Evolutionary conservation across 2,329 filamentous ascomycete genomes (phyloP).

Genomic region (Calonectria pteridis): DNA sequence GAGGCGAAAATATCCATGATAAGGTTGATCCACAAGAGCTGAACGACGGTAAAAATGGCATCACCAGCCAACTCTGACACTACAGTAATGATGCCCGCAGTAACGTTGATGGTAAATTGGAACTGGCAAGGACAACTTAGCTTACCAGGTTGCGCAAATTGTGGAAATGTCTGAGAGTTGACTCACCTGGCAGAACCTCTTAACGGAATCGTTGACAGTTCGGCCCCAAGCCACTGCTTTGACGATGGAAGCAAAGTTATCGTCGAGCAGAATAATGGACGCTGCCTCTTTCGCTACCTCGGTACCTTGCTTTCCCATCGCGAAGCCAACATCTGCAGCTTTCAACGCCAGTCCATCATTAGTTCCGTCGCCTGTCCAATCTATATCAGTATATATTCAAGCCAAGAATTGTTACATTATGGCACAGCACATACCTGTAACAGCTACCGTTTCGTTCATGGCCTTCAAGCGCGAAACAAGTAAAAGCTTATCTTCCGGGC

Average conservation of each 20-base stretch:
- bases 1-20: conserved; percentile 79
- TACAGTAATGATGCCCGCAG: conserved; percentile 74
- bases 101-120: conserved; percentile 79
- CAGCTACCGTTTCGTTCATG: conserved; percentile 69
- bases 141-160: neutral
- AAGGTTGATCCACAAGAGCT: conserved; percentile 77
- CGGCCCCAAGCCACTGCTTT: conserved; percentile 78
- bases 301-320: conserved; percentile 76
- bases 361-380: conserved; percentile 67
- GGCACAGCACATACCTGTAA: conserved; percentile 54
- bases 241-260: conserved; percentile 76
- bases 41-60: conserved; percentile 74
- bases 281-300: conserved; percentile 77
- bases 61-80: conserved; percentile 70
- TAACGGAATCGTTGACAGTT: conserved; percentile 75
- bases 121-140: conserved; percentile 55
- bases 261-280: conserved; percentile 76
- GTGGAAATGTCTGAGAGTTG: neutral
- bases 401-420: neutral
- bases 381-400: neutral
- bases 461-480: conserved; percentile 67
- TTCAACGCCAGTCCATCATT: conserved; percentile 76
- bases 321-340: conserved; percentile 76
- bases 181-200: conserved; percentile 73
- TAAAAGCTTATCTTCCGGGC: conserved; percentile 70